These are phyloP conservation scores for Pisolithus thermaeus DNA, from an alignment of 1,284 basidiomycete genomes.

Conservation along the genomic window DNA sequence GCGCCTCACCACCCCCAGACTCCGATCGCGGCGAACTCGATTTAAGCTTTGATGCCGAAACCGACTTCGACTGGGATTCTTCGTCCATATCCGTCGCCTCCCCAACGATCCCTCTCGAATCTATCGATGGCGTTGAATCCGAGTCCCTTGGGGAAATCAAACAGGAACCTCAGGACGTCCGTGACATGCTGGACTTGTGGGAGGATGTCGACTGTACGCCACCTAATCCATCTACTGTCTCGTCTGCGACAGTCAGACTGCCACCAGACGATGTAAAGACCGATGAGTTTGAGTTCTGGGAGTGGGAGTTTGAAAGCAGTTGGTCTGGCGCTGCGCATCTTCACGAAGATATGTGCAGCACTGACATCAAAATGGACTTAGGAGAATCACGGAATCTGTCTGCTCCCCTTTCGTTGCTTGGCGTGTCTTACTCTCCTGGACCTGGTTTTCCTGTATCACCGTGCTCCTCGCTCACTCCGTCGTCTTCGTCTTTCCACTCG, in stretches of 20 bases:
- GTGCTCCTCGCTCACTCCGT: constrained; percentile 16
- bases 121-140: constrained; percentile 10
- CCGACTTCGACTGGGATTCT: constrained; percentile 38
- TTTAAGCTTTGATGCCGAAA: constrained; percentile 30
- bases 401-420: constrained; percentile 1
- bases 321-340: constrained; percentile 19
- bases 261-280: constrained; percentile 34
- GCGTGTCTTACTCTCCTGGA: neutral
- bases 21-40: constrained; percentile 57
- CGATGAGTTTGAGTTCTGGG: constrained; percentile 45
- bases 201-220: constrained; percentile 46
- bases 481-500: constrained; percentile 13
- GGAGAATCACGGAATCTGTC: constrained; percentile 14
- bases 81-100: constrained; percentile 22
- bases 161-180: constrained; percentile 53
- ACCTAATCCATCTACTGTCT: constrained; percentile 20
- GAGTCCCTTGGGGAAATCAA: constrained; percentile 37
- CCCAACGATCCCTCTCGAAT: constrained; percentile 17
- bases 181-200: constrained; percentile 60
- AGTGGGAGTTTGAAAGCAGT: constrained; percentile 37
- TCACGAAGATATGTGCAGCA: constrained; percentile 14
- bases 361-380: constrained; percentile 23
- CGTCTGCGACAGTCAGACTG: constrained; percentile 25
- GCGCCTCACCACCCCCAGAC: constrained; percentile 57
- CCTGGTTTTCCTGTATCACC: constrained; percentile 12